phyloP scores from a whole-genome alignment of 2,329 filamentous ascomycete species.

The Escovopsis weberi region DNA sequence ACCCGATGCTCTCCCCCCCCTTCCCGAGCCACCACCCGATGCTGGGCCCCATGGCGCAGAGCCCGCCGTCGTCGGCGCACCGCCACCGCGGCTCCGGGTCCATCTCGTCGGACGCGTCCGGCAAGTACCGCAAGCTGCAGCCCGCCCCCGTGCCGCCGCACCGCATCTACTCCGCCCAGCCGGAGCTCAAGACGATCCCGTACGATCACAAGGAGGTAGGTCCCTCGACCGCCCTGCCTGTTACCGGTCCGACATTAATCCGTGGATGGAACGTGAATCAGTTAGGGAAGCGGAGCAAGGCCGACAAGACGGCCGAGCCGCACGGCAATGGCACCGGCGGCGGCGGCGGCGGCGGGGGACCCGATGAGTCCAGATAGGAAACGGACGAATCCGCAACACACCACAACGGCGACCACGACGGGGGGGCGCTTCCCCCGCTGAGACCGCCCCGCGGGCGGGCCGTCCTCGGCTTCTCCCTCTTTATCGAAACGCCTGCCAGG shows the following conservation, averaged over 20 bases:
- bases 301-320: slow-evolving; percentile 19
- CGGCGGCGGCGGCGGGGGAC: too few relatives aligned
- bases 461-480: too few relatives aligned
- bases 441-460: too few relatives aligned
- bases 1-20: slow-evolving; percentile 23
- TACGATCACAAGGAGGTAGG: slow-evolving; percentile 46
- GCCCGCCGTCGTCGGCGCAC: slow-evolving; percentile 20
- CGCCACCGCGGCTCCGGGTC: slow-evolving; percentile 24
- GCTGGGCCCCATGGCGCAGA: slow-evolving; percentile 18
- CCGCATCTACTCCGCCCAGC: slow-evolving; percentile 29
- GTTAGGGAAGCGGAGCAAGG: slow-evolving; percentile 22
- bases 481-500: too few relatives aligned
- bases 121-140: slow-evolving; percentile 43
- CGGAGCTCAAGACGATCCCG: slow-evolving; percentile 43
- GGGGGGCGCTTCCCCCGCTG: too few relatives aligned
- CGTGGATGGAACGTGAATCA: slow-evolving; percentile 40
- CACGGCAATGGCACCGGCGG: slow-evolving; percentile 14
- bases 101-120: slow-evolving; percentile 20
- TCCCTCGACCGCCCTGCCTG: slow-evolving; percentile 39
- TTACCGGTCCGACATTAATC: slow-evolving; percentile 40
- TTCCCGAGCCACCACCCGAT: slow-evolving; percentile 18
- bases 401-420: too few relatives aligned
- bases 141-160: slow-evolving; percentile 41
- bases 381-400: slow-evolving; percentile 7
- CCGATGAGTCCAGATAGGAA: slow-evolving; percentile 25